Evolutionary conservation across 805 yeast genomes (phyloP), one percentile per base, ranked within the genome.

Genomic region (Saccharomycopsis microspora): DNA sequence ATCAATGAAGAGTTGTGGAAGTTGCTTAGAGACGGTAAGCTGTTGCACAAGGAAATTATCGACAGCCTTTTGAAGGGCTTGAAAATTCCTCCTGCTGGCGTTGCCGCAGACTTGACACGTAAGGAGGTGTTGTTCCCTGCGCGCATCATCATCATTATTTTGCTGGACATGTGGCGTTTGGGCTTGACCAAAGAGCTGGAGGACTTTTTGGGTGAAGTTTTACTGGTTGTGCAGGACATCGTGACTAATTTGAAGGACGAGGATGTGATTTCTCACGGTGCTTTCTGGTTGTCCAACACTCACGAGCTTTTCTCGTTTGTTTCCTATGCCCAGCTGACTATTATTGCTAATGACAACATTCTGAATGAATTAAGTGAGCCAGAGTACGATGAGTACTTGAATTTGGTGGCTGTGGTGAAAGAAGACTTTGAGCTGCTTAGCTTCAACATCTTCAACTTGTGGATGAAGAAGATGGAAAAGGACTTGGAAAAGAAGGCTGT

Each of bases 91-190:
- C 78, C 81, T 37, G 82, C 95, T 28, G 84, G 87, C 51, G 86
- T 84, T 43, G 88, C 93, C 41, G 82, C 86, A 42, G 86, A 81
- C 58, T 70, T 87, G 54, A 80, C 89, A 10, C 76, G 86, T 60
- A 87, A 88, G 60, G 97, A 93, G 62, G 95, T 90, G 7, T 71
- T 93, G 47, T 93, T 88, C 79, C 98, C 98, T 31, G 93, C 97
- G 1, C 80, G 96, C 70, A 86, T 93, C 55, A 80, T 93, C 59
- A 90, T 93, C 59, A 83, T 93, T 55, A 82, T 90, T 34, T 71
- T 90, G 54, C 82, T 94, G 58, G 98, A 93, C 64, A 88, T 93
- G 97, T 93, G 98, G 98, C 77, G 97, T 66, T 72, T 90, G 43
- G 97, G 97, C 2, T 75, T 88, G 58, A 87, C 96, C 10, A 79